Percentiles rank a stretch among this genome's conserved stretches.
Conservation (phyloP, 805 yeast genomes). For the Clavispora phyllophila region DNA sequence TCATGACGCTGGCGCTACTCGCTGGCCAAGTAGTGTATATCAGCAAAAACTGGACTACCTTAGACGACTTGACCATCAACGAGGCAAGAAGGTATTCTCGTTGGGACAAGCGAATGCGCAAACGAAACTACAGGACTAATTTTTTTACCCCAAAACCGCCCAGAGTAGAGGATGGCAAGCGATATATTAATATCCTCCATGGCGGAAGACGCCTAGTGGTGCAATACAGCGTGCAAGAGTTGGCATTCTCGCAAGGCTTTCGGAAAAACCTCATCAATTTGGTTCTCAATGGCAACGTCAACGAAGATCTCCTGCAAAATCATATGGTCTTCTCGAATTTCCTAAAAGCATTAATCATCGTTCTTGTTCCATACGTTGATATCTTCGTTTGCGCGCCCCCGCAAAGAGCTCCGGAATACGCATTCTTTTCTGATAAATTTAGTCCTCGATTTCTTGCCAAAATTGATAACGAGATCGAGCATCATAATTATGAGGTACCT, state of each 20-base stretch:
- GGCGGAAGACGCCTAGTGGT: slow-evolving; percentile 34
- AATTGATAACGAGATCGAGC: slow-evolving; percentile 2
- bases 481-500: slow-evolving; percentile 6
- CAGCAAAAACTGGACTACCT: slow-evolving; percentile 45
- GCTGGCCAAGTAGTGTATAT: slow-evolving; percentile 43
- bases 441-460: slow-evolving; percentile 7
- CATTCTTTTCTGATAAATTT: slow-evolving; percentile 8
- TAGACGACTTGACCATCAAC: slow-evolving; percentile 48
- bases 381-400: slow-evolving; percentile 1
- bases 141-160: slow-evolving; percentile 10
- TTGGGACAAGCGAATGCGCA: slow-evolving; percentile 14
- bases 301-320: not conserved
- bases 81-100: slow-evolving; percentile 27
- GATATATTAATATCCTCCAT: slow-evolving; percentile 41
- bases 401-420: not conserved
- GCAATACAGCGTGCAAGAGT: slow-evolving; percentile 22
- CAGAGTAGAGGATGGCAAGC: slow-evolving; percentile 26
- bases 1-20: slow-evolving; percentile 41
- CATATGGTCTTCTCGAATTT: not conserved
- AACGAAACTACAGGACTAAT: not conserved
- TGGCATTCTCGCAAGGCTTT: slow-evolving; percentile 36
- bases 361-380: slow-evolving; percentile 10
- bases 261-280: slow-evolving; percentile 32
- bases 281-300: slow-evolving; percentile 11
- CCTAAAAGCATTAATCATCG: slow-evolving; percentile 1